Evolutionary conservation across 768 basidiomycete genomes (phyloP), one percentile per base, ranked within the genome.

Genomic region (Russula lepida): DNA sequence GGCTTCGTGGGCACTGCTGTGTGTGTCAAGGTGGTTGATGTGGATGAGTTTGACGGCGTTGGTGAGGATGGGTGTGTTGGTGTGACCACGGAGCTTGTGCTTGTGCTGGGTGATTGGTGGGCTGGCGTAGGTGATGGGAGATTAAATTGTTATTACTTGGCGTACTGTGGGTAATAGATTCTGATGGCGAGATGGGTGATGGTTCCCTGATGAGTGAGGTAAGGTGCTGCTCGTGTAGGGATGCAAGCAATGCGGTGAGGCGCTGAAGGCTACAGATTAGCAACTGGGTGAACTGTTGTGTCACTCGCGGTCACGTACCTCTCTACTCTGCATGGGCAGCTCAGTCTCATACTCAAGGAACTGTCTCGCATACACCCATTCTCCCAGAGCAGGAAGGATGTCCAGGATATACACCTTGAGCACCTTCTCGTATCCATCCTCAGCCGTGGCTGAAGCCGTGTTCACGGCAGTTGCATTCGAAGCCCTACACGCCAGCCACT

Each of bases 321-420:
- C 75, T 72, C 82, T 77, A 53, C 71, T 74, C 21, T 27, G 47
- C 8, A 17, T 65, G 19, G 78, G 66, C 28, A 92, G 75, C 68
- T 92, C 88, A 27, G 75, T 75, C 69, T 92, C 90, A 65, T 87
- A 88, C 43, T 80, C 76, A 60, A 93, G 69, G 69, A 91, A 92
- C 64, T 89, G 88, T 54, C 75, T 78, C 17, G 85, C 88, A 67
- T 90, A 89, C 21, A 85, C 84, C 90, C 90, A 92, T 67, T 89
- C 84, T 51, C 81, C 82, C 28, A 92, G 70, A 50, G 81, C 81
- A 0, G 90, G 87, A 37, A 93, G 72, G 37, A 92, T 73, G 60
- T 85, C 83, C 17, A 91, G 74, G 66, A 83, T 84, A 71, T 92
- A 93, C 12, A 89, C 71, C 65, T 91, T 89, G 49, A 92, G 69